A percentile compares a stretch with the other conserved stretches of the same genome.
Conservation (phyloP, 768 basidiomycete species). For the Tricholoma sp. region DNA sequence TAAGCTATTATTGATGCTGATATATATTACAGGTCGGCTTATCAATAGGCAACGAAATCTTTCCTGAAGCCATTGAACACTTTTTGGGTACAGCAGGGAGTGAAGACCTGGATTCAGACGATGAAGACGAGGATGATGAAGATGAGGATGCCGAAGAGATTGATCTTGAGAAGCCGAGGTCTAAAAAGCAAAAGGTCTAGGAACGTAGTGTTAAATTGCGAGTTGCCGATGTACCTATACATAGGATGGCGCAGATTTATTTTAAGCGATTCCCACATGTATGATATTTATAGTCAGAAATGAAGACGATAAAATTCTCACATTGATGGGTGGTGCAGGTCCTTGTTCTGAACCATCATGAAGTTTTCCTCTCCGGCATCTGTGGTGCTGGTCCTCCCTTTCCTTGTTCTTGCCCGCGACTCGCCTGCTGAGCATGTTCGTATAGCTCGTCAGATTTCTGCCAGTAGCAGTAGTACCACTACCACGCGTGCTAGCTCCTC, state of each 20-base stretch:
- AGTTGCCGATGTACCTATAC: background rate
- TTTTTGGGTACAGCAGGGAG: conserved; percentile 66
- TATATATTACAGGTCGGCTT: conserved; percentile 53
- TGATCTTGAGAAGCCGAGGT: conserved; percentile 78
- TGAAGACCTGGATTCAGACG: conserved; percentile 60
- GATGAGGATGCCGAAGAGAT: conserved; percentile 83
- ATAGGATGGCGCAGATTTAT: background rate
- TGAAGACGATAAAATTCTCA: background rate
- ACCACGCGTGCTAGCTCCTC: conserved; percentile 1
- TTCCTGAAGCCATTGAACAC: conserved; percentile 76
- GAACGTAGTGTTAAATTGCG: background rate
- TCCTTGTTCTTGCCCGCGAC: background rate
- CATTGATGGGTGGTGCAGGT: too few species aligned
- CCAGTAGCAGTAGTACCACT: conserved; percentile 4
- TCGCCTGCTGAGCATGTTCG: background rate
- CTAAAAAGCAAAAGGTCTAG: conserved; percentile 69
- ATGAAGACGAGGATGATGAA: conserved; percentile 65
- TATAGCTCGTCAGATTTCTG: conserved; percentile 3
- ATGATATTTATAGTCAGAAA: too few species aligned
- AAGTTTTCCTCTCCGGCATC: background rate
- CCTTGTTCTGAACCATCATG: background rate
- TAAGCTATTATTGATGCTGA: background rate
- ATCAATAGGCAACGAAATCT: conserved; percentile 70
- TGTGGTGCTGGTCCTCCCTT: background rate
- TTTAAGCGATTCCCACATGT: background rate